Base-by-base conservation (phyloP, 306 rosid species). In the Argentina anserina region DNA sequence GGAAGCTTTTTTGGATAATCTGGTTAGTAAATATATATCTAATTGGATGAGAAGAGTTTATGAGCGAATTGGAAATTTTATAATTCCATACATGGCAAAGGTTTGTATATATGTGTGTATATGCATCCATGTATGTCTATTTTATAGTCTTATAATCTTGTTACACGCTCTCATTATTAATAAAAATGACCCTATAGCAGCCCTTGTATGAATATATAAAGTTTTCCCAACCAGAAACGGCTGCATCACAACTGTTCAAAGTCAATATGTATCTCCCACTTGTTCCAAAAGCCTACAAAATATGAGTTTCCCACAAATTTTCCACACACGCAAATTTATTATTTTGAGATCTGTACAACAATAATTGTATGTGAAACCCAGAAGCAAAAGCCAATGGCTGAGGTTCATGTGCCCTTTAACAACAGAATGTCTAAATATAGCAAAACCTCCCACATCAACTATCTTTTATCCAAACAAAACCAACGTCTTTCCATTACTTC, bases 361-460 rank as follows among this genome's bases (percentile, higher is more conserved):
- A 63, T 71, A 26, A 40, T 40, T 12, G 41, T 36, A 18, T 20
- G n/a, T 29, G 13, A 21, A 47, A 9, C 43, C 25, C 59, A 71
- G 41, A 65, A 50, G 34, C 36, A 39, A 69, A 55, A 36, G 45
- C 55, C 40, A 53, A 63, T 7, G 43, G 67, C 61, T 6, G 61
- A 60, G 59, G 69, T 77, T 73, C 25, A 21, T 67, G 59, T 39
- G 65, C 73, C 43, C 65, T 50, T 81, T 73, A 45, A 55, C 43
- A 82, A 74, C 80, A 36, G 64, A 81, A 81, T 26, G 80, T 33
- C 74, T 69, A 73, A 52, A 43, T 78, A 77, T 69, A 81, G 79
- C 73, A 12, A 72, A 68, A 37, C 1, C n/a, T 7, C 23, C 23
- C 21, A 37, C 13, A 76, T 10, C 29, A 50, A 49, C 72, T 17